A percentile compares a stretch with the other conserved stretches of the same genome.
phyloP scores from a whole-genome alignment of 306 rosid species.

The Quercus alba region DNA sequence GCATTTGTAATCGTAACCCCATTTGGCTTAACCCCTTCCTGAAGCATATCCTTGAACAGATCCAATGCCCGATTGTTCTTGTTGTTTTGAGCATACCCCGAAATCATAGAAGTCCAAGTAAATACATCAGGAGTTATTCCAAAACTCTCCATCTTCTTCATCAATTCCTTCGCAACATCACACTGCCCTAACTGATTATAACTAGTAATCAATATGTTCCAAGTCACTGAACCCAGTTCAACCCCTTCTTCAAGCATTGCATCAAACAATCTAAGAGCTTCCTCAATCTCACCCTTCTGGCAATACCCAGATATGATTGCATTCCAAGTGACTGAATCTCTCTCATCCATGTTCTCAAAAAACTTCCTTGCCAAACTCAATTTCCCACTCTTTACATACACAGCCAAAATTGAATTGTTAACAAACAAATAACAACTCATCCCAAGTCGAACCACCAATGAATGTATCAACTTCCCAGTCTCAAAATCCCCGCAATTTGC shows the following conservation, averaged over 20 bases:
- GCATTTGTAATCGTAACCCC: slow-evolving; percentile 68
- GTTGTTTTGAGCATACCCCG: slow-evolving; percentile 79
- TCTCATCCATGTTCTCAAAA: slow-evolving; percentile 60
- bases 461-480: slow-evolving; percentile 61
- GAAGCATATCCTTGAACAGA: slow-evolving; percentile 61
- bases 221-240: slow-evolving; percentile 66
- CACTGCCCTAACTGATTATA: slow-evolving; percentile 65
- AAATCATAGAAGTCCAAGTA: slow-evolving; percentile 94
- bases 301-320: slow-evolving; percentile 69
- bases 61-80: slow-evolving; percentile 56
- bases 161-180: slow-evolving; percentile 63
- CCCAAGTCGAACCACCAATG: slow-evolving; percentile 54
- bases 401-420: slow-evolving; percentile 55
- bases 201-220: slow-evolving; percentile 76
- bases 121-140: slow-evolving; percentile 79
- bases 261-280: slow-evolving; percentile 56
- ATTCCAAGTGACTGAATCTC: slow-evolving; percentile 67
- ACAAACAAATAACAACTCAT: slow-evolving; percentile 38
- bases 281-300: slow-evolving; percentile 52
- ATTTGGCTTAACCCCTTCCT: slow-evolving; percentile 61
- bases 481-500: slow-evolving; percentile 53
- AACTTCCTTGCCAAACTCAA: slow-evolving; percentile 55
- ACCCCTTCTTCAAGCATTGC: slow-evolving; percentile 59
- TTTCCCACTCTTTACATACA: slow-evolving; percentile 69
- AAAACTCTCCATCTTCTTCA: slow-evolving; percentile 77